A percentile compares a stretch with the other conserved stretches of the same genome.
Conservation (phyloP, 139 green algal genomes). For the Micractinium sp. region DNA sequence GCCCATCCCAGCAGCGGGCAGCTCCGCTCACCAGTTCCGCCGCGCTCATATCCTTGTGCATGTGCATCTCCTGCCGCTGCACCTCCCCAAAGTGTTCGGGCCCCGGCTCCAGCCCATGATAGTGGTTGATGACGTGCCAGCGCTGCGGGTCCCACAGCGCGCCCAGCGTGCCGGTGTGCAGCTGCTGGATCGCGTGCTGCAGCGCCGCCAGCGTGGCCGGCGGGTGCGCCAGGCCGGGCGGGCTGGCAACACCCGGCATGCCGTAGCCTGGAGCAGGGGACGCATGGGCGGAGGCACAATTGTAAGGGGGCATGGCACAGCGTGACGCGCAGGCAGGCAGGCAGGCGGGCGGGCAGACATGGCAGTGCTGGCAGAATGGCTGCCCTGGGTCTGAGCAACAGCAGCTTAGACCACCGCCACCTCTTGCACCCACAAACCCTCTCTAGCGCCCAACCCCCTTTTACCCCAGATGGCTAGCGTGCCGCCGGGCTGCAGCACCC, state of each 20-base stretch:
- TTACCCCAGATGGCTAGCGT: slow-evolving; percentile 13
- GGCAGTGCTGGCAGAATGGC: neutral
- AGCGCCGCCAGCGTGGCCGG: neutral
- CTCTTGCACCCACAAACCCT: neutral
- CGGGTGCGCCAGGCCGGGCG: neutral
- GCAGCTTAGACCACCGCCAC: too few relatives aligned
- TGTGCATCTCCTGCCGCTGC: neutral
- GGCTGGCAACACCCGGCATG: neutral
- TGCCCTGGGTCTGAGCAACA: neutral
- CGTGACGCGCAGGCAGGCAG: neutral
- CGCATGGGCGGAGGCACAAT: neutral
- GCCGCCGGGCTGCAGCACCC: slow-evolving; percentile 14
- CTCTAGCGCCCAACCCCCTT: neutral
- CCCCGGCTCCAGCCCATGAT: slow-evolving; percentile 11
- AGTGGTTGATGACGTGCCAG: neutral
- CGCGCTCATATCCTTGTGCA: neutral
- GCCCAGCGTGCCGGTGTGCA: slow-evolving; percentile 12
- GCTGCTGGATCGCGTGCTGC: neutral
- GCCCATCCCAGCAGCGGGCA: neutral
- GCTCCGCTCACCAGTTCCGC: neutral
- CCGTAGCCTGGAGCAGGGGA: slow-evolving; percentile 7
- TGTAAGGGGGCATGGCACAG: too few relatives aligned
- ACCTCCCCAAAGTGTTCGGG: neutral
- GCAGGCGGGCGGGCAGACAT: neutral
- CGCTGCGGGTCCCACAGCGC: neutral